These are phyloP conservation scores for Irpex sp. DNA, from an alignment of 1,284 basidiomycete genomes.

Conservation along the genomic window DNA sequence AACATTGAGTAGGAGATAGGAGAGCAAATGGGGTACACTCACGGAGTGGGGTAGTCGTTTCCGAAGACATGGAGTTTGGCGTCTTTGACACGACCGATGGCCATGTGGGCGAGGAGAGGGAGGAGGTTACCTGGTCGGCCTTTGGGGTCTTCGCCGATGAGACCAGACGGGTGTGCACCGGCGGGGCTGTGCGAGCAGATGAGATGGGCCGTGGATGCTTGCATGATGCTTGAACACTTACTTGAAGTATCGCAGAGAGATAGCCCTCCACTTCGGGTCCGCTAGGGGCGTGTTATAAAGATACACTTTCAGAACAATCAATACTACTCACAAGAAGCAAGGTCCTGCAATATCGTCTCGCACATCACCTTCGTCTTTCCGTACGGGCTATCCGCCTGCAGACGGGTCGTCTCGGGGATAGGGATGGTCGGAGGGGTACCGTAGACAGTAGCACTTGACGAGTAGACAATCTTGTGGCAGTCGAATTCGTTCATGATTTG, in stretches of 20 bases:
- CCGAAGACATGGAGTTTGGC: constrained; percentile 90
- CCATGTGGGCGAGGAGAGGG: constrained; percentile 94
- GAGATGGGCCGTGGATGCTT: not conserved
- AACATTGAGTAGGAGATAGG: constrained; percentile 6
- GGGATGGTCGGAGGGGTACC: constrained; percentile 91
- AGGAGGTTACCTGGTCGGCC: constrained; percentile 95
- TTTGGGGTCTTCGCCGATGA: constrained; percentile 93
- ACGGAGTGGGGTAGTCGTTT: constrained; percentile 96
- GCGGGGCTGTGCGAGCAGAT: constrained; percentile 64
- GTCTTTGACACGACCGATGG: constrained; percentile 83
- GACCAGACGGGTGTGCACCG: constrained; percentile 93
- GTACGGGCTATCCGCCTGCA: constrained; percentile 91
- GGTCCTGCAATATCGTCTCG: constrained; percentile 87
- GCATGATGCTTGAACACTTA: constrained; percentile 31
- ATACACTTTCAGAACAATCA: constrained; percentile 5
- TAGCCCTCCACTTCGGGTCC: constrained; percentile 72
- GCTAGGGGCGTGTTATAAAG: constrained; percentile 34
- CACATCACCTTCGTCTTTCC: constrained; percentile 95
- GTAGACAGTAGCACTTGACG: constrained; percentile 98
- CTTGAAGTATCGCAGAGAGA: constrained; percentile 97
- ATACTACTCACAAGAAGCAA: constrained; percentile 64
- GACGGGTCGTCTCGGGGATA: constrained; percentile 88
- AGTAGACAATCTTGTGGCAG: constrained; percentile 89
- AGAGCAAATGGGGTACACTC: constrained; percentile 23
- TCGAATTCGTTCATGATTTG: constrained; percentile 84